Base-by-base conservation (phyloP, 2,329 filamentous ascomycete genomes). In the Drechslera avenae region DNA sequence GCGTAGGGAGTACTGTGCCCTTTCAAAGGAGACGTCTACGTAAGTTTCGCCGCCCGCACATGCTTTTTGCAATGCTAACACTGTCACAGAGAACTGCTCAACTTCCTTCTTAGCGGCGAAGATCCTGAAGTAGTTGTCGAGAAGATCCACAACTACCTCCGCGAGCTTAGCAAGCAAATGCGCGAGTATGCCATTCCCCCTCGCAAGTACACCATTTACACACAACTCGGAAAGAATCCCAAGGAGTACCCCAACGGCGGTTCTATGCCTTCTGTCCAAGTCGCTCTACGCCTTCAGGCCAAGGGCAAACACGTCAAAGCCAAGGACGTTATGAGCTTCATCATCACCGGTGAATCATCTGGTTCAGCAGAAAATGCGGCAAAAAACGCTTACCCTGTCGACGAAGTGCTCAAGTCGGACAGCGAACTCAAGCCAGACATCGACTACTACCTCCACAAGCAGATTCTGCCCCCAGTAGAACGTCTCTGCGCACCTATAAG, bases 381-480 rank as follows among this genome's bases (percentile, higher is more conserved):
- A 17, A 96, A 96, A 76, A 90, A 95, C 60, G 93, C 94, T 3
- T 93, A 90, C 72, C 87, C 89, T 4, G 87, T 90, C 1, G 87
- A 91, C 50, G 94, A 99, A 71, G 86, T 96, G 8, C 78, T 90
- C 52, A 95, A 94, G 68, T 69, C 84, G 13, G 89, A 89, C 60
- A 86, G 87, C 1, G 87, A 80, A 1, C 81, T 99, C 5, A 83
- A 87, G 50, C 90, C 92, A 50, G 94, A 99, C 68, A 84, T 97
- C n/a, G 94, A 99, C 70, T 97, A 92, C 84, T 99, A 99, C 73
- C 85, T 99, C 32, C 88, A 91, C 78, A 99, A 99, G 79, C 94
- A 99, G 75, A 97, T 99, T 52, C 91, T 99, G 76, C 94, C 94
- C 9, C 94, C 94, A 0, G 94, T 99, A 19, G 94, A 99, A 77